Evolutionary conservation across 345 rosid genomes (phyloP).

Genomic region (Salix brachista): DNA sequence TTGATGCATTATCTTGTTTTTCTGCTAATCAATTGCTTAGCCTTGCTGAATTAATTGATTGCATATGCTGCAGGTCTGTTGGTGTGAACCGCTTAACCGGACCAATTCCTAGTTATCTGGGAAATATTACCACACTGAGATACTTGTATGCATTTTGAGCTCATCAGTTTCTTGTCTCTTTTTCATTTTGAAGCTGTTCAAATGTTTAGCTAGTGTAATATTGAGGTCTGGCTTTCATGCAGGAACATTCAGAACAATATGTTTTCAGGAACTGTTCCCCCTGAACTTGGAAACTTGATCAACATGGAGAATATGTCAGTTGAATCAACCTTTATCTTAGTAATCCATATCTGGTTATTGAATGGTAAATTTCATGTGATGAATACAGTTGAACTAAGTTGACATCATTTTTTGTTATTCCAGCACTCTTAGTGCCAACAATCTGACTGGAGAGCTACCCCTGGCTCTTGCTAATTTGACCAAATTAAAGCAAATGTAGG

Average conservation of each 20-base stretch:
- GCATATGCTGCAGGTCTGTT: neutral
- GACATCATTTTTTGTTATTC: neutral
- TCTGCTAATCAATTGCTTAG: neutral
- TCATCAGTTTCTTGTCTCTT: neutral
- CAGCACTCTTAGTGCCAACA: conserved; percentile 22
- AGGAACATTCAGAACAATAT: conserved; percentile 7
- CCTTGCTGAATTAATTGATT: neutral
- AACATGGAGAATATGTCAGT: conserved; percentile 47
- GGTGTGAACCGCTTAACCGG: conserved; percentile 2
- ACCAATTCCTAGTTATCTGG: conserved; percentile 1
- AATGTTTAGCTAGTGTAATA: neutral
- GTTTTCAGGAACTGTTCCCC: conserved; percentile 47
- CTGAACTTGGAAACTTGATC: conserved; percentile 38
- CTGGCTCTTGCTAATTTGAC: conserved; percentile 5
- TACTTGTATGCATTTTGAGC: conserved; percentile 27
- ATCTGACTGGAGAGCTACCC: conserved; percentile 18
- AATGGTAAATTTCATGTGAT: neutral
- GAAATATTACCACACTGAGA: conserved; percentile 21
- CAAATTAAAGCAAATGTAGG: conserved; percentile 8
- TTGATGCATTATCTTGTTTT: neutral
- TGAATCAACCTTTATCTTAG: neutral
- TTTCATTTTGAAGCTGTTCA: neutral
- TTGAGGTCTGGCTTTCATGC: neutral
- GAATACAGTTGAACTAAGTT: neutral
- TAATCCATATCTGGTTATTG: neutral